phyloP scores from a whole-genome alignment of 306 rosid species.

The Medicago arabica region DNA sequence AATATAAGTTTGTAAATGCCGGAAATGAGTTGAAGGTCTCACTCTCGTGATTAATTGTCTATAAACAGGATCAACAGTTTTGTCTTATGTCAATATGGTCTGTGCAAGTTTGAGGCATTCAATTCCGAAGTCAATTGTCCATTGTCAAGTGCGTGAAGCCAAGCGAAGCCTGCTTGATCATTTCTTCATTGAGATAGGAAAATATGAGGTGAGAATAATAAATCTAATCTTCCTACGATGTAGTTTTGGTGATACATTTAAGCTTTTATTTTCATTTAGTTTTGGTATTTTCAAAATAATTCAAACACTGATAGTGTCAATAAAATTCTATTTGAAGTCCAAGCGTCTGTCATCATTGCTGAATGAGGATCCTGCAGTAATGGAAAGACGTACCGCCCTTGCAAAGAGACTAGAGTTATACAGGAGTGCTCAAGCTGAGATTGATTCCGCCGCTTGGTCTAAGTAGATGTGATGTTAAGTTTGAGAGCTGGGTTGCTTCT shows the following conservation, averaged over 20 bases:
- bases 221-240: not conserved
- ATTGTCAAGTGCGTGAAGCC: constrained; percentile 94
- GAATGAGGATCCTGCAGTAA: constrained; percentile 93
- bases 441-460: constrained; percentile 91
- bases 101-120: constrained; percentile 78
- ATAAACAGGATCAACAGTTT: constrained; percentile 70
- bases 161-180: constrained; percentile 84
- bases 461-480: constrained; percentile 60
- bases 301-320: not conserved
- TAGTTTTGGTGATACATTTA: not conserved
- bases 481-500: not conserved
- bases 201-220: constrained; percentile 66
- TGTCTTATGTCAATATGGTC: constrained; percentile 88
- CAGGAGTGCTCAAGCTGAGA: constrained; percentile 87
- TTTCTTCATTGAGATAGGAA: constrained; percentile 82
- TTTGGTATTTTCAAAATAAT: not conserved
- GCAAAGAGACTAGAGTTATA: constrained; percentile 89
- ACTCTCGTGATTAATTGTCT: not conserved
- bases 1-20: not conserved
- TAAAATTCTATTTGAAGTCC: constrained; percentile 49
- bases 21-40: constrained; percentile 5
- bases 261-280: constrained; percentile 1
- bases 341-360: constrained; percentile 75
- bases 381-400: constrained; percentile 80
- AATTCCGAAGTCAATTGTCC: constrained; percentile 84